These are phyloP conservation scores for Yarrowia sp. DNA, from an alignment of 805 yeast genomes.

Conservation along the genomic window DNA sequence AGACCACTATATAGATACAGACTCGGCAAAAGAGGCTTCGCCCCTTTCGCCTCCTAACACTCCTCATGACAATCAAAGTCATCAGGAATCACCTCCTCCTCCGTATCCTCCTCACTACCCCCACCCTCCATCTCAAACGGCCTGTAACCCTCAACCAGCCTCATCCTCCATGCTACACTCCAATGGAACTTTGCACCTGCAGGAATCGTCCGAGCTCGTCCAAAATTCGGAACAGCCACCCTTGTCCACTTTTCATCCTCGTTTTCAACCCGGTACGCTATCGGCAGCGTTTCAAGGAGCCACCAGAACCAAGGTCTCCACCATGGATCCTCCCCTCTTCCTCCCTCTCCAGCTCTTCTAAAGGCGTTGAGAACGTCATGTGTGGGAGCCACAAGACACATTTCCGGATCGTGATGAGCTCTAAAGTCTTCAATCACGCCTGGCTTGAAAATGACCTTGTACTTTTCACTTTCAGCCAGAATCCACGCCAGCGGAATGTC, in stretches of 20 bases:
- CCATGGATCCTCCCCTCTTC: conserved; percentile 20
- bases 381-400: neutral
- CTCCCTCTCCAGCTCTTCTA: neutral
- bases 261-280: conserved; percentile 17
- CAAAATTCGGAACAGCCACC: conserved; percentile 7
- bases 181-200: conserved; percentile 11
- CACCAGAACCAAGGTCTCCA: conserved; percentile 22
- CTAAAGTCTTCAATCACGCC: conserved; percentile 4
- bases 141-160: neutral
- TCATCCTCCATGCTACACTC: conserved; percentile 16
- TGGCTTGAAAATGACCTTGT: neutral
- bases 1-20: no score
- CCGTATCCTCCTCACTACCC: neutral
- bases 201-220: neutral
- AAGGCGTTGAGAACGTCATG: conserved; percentile 8
- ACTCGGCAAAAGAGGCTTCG: no score
- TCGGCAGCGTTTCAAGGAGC: conserved; percentile 8
- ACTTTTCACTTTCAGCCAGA: conserved; percentile 11
- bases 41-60: neutral
- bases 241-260: conserved; percentile 2
- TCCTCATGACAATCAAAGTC: conserved; percentile 4
- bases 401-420: neutral
- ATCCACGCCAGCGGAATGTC: conserved; percentile 24
- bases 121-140: neutral
- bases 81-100: neutral